These are phyloP conservation scores for Mortierella sp. DNA, from an alignment of 371 early-diverging fungal genomes.

Conservation along the genomic window DNA sequence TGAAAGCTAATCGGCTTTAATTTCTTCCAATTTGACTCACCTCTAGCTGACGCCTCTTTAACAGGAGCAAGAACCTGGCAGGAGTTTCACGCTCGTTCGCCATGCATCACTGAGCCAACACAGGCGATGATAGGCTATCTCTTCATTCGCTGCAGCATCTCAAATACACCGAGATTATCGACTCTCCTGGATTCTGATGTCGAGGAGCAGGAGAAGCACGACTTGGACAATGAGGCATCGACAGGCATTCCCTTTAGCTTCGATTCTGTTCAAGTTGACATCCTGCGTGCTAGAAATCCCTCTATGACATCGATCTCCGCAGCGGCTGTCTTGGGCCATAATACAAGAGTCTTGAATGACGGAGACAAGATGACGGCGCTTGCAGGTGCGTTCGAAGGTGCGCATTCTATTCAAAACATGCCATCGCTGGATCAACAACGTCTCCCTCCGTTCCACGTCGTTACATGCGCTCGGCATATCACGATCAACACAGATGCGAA, in stretches of 20 bases:
- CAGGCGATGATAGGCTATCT: slow-evolving; percentile 17
- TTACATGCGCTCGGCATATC: slow-evolving; percentile 11
- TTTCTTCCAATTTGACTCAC: neutral
- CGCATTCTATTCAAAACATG: slow-evolving; percentile 15
- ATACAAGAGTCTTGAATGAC: neutral
- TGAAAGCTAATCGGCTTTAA: neutral
- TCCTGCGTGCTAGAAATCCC: too few relatives aligned
- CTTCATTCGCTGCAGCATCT: slow-evolving; percentile 27
- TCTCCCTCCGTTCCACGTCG: slow-evolving; percentile 20
- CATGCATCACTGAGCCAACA: neutral
- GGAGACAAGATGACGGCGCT: slow-evolving; percentile 4
- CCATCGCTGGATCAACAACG: slow-evolving; percentile 37
- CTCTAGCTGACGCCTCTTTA: slow-evolving; percentile 35
- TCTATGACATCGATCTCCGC: neutral
- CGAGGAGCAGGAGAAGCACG: slow-evolving; percentile 5
- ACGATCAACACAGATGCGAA: slow-evolving; percentile 23
- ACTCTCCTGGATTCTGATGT: neutral
- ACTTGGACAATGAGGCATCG: neutral
- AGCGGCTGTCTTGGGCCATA: neutral
- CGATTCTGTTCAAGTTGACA: too few relatives aligned
- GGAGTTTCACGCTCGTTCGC: slow-evolving; percentile 24
- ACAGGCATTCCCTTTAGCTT: too few relatives aligned
- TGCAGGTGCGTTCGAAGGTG: slow-evolving; percentile 13
- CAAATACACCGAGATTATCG: neutral
- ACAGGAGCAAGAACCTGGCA: slow-evolving; percentile 30